These are phyloP conservation scores for Tinospora cordifolia DNA, from an alignment of 164 flowering plant species.

Conservation along the genomic window DNA sequence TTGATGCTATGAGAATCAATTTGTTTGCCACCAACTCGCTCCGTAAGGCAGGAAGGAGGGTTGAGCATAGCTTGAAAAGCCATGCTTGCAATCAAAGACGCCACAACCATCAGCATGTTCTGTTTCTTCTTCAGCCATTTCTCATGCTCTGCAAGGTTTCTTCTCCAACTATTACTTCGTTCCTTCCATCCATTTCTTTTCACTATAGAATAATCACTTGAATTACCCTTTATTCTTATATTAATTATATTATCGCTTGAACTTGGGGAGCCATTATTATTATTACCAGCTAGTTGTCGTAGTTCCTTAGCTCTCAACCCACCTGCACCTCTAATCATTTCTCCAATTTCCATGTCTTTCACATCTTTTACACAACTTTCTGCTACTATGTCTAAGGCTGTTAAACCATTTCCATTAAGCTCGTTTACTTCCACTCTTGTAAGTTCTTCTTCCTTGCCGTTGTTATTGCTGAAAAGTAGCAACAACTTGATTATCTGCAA, in stretches of 20 bases:
- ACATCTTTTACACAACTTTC: conserved; percentile 8
- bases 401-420: conserved; percentile 11
- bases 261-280: too few species aligned
- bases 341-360: conserved; percentile 16
- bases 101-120: conserved; percentile 16
- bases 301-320: background rate
- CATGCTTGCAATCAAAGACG: conserved; percentile 19
- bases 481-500: conserved; percentile 12
- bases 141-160: background rate
- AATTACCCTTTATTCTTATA: too few species aligned
- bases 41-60: conserved; percentile 10
- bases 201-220: too few species aligned
- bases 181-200: background rate
- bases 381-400: conserved; percentile 15
- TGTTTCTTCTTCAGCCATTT: conserved; percentile 15
- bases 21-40: background rate
- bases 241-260: too few species aligned
- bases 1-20: background rate
- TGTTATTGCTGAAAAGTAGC: conserved; percentile 1
- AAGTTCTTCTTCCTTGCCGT: too few species aligned
- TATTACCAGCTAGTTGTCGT: background rate
- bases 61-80: conserved; percentile 19
- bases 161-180: background rate
- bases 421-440: conserved; percentile 12
- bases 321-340: background rate